Base-by-base conservation (phyloP, 2,329 filamentous ascomycete species). In the Epichloe hybrida region DNA sequence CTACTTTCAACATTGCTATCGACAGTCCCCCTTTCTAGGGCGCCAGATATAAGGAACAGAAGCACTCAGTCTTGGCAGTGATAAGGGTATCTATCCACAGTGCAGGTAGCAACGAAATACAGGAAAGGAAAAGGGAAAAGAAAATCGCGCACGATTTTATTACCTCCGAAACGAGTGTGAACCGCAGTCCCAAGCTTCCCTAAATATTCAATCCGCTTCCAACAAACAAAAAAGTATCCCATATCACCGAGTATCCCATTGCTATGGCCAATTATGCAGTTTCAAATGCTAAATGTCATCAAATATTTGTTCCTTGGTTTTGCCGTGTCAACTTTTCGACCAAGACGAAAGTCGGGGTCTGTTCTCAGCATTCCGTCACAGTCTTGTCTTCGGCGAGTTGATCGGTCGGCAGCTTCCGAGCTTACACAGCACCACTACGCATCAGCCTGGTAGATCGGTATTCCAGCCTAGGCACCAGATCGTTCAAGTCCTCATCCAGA, bases 391-490 rank as follows among this genome's bases (percentile, higher is more conserved):
- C 37, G 37, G 12, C 37, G 37, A 38, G 27, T 45, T 46, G 44
- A n/a, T 11, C 17, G 17, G 11, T 17, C 17, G 17, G 17, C n/a
- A n/a, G 8, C 31, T n/a, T 40, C 27, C 27, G 23, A 2, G 4
- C 11, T 55, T 23, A 57, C 15, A 53, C 51, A 13, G 57, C 49
- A 17, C 62, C 62, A 47, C 55, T 62, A 41, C 66, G 62, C 67
- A 69, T 67, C 27, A 58, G 57, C 54, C 69, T 61, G 15, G 71
- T 72, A 36, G 71, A 72, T 53, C 66, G 68, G 55, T 68, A 74
- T 40, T 69, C 61, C 50, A 74, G 53, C 53, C 64, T 68, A 1
- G 70, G 69, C 3, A 17, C 51, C 37, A 61, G 61, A 49, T 66
- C 66, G 40, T 69, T 69, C 15, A 71, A 60, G 15, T 66, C 66